Base-by-base conservation (phyloP, 352 stramenopile genomes). In the Globisporangium spiculum region DNA sequence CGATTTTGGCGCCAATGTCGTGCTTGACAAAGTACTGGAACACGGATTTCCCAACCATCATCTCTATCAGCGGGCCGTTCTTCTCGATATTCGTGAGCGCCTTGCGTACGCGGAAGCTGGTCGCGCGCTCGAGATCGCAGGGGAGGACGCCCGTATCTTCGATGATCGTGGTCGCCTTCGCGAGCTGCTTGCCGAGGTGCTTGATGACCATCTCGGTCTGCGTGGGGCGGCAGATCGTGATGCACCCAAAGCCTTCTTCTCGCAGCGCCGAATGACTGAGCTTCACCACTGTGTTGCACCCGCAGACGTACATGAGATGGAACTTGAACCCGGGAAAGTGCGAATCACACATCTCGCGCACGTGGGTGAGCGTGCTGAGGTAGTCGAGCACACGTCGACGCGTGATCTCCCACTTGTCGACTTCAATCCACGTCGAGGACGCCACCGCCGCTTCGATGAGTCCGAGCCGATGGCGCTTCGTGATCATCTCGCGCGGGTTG, bases 331-430 rank as follows among this genome's bases (percentile, higher is more conserved):
- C 63, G 0, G 75, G 64, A 53, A 93, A 93, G 41, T 92, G 82
- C 16, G 76, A 68, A 48, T 92, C 79, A 56, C 86, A 93, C 77
- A 92, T 90, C 69, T 93, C 83, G 36, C 81, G 75, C 27, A 90
- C 77, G 63, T 93, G 85, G 1, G 74, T 89, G 58, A 93, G 69
- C 36, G 82, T 92, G 57, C 82, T 92, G 32, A 92, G 75, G 64
- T 93, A 93, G 66, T 93, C 83, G 26, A 91, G 69, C 54, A 93
- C 86, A 22, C 86, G 72, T 6, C 86, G 68, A 9, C 86, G 75
- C 69, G 83, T 93, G 68, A 92, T 92, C 69, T 92, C 86, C 84
- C 86, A 91, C 67, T 92, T 93, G 72, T 93, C 83, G n/a, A 89
- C 83, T 69, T 93, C 80, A 61, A 93, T 92, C 86, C 86, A 93